phyloP scores from a whole-genome alignment of 768 basidiomycete species.

The Mycena crocata region DNA sequence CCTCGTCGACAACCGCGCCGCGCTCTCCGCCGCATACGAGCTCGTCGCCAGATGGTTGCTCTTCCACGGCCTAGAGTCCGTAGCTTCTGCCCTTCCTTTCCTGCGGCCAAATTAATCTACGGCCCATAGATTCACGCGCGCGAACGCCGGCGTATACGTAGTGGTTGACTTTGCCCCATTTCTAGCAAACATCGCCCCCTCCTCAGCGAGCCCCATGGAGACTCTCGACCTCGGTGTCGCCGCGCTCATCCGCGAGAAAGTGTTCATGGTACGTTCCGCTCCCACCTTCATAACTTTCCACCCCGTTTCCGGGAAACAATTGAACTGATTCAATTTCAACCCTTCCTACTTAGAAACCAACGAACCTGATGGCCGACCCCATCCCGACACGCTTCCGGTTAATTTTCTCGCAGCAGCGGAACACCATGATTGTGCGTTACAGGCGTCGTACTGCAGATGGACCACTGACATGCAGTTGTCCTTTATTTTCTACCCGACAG shows the following conservation, averaged over 20 bases:
- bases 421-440: conserved; percentile 20
- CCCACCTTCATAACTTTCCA: not conserved
- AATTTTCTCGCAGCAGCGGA: conserved; percentile 26
- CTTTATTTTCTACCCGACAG: not conserved
- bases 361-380: conserved; percentile 21
- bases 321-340: too few species aligned
- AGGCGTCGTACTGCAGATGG: too few species aligned
- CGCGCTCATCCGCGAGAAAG: conserved; percentile 18
- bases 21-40: conserved; percentile 38
- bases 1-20: conserved; percentile 32
- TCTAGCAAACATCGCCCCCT: conserved; percentile 16
- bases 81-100: not conserved
- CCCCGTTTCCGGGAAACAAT: not conserved
- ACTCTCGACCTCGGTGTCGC: conserved; percentile 26
- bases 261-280: conserved; percentile 22
- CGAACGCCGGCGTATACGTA: conserved; percentile 30
- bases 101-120: not conserved
- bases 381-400: conserved; percentile 30
- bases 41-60: conserved; percentile 38
- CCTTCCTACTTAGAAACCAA: conserved; percentile 29
- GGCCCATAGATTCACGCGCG: conserved; percentile 25
- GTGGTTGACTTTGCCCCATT: conserved; percentile 33
- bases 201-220: not conserved
- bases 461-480: too few species aligned
- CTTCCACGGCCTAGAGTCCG: conserved; percentile 33